A percentile compares a stretch with the other conserved stretches of the same genome.
Evolutionary conservation across 805 yeast species (phyloP).

Genomic region (Candida ponderosae): DNA sequence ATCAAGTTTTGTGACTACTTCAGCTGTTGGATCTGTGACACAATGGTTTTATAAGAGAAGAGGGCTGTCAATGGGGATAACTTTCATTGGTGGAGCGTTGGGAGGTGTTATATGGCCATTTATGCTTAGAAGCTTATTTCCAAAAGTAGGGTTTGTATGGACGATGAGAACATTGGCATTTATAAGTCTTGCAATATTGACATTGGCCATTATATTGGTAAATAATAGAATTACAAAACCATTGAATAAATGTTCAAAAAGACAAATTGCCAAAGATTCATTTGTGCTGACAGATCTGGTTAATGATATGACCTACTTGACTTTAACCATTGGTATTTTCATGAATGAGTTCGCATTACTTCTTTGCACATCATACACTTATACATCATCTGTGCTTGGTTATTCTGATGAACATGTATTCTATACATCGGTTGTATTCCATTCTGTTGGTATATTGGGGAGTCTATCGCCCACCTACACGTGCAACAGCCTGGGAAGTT

Average conservation of each 20-base stretch:
- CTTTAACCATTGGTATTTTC: conserved; percentile 31
- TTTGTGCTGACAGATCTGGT: conserved; percentile 25
- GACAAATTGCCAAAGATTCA: conserved; percentile 19
- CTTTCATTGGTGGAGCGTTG: conserved; percentile 57
- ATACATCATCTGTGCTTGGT: conserved; percentile 39
- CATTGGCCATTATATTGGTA: conserved; percentile 22
- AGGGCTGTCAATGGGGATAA: conserved; percentile 53
- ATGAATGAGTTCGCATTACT: conserved; percentile 37
- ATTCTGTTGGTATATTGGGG: conserved; percentile 35
- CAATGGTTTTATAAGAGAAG: conserved; percentile 54
- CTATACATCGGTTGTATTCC: conserved; percentile 33
- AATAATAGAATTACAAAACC: conserved; percentile 22
- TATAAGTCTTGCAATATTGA: conserved; percentile 13
- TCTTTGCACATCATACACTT: conserved; percentile 36
- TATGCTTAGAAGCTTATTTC: conserved; percentile 36
- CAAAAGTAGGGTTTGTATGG: conserved; percentile 47
- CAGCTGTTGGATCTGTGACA: conserved; percentile 44
- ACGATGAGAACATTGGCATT: conserved; percentile 42
- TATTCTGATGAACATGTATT: conserved; percentile 32
- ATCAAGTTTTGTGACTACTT: conserved; percentile 41
- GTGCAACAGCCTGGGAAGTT: conserved; percentile 36
- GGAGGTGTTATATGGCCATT: conserved; percentile 60
- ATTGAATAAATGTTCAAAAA: conserved; percentile 6
- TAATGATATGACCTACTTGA: conserved; percentile 33
- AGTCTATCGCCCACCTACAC: conserved; percentile 30